These are phyloP conservation scores for Populus trichocarpa DNA, from an alignment of 441 rosid genomes.

Conservation along the genomic window DNA sequence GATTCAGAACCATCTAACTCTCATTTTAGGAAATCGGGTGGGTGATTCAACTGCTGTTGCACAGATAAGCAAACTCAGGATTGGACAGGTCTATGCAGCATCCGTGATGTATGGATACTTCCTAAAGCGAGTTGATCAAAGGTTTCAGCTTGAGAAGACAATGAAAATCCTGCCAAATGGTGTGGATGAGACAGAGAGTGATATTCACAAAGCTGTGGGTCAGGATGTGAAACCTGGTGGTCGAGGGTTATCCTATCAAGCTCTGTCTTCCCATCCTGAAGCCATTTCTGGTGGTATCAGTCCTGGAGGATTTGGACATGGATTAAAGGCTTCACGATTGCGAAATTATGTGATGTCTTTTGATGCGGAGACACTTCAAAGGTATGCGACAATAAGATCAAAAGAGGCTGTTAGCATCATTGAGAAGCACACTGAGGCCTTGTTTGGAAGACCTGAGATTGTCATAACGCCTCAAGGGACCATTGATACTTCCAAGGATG, in stretches of 20 bases:
- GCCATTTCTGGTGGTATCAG: conserved; percentile 55
- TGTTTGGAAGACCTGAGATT: conserved; percentile 87
- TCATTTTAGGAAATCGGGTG: conserved; percentile 63
- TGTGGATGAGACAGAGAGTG: conserved; percentile 29
- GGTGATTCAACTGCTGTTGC: conserved; percentile 60
- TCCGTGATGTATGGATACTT: conserved; percentile 97
- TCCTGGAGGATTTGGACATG: conserved; percentile 57
- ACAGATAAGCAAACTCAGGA: conserved; percentile 78
- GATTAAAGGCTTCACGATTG: conserved; percentile 55
- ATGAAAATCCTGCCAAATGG: conserved; percentile 69
- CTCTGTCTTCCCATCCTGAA: conserved; percentile 61
- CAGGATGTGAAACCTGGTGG: conserved; percentile 28
- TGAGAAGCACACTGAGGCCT: conserved; percentile 93
- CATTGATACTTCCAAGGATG: conserved; percentile 75
- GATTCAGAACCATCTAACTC: conserved; percentile 86
- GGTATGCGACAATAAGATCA: conserved; percentile 82
- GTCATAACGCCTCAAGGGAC: conserved; percentile 65
- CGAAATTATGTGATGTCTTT: conserved; percentile 84
- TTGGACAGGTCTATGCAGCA: conserved; percentile 96
- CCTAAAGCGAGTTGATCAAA: conserved; percentile 81
- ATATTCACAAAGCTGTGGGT: conserved; percentile 29
- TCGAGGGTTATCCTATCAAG: conserved; percentile 29
- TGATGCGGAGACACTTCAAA: conserved; percentile 86
- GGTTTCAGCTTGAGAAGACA: conserved; percentile 92
- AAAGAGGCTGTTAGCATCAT: conserved; percentile 83